Percentiles rank a stretch among this genome's conserved stretches.
Conservation (phyloP, 2,329 filamentous ascomycete genomes). For the Penicillium thymicola region DNA sequence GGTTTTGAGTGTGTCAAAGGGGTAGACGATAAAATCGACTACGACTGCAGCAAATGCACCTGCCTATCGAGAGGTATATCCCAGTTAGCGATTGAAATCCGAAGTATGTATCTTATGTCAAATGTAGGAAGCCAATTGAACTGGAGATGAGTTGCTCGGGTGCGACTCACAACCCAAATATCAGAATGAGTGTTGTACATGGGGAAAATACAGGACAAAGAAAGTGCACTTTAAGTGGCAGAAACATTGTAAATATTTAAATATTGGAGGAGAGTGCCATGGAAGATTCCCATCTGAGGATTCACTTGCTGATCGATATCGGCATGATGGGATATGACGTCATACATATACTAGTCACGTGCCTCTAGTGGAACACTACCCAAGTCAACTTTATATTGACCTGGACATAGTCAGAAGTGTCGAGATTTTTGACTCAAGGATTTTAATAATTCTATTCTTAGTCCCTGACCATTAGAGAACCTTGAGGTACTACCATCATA, state of each 20-base stretch:
- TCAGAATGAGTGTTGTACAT: slow-evolving; percentile 55
- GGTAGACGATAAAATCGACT: slow-evolving; percentile 81
- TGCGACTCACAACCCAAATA: slow-evolving; percentile 53
- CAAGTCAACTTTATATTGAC: not conserved
- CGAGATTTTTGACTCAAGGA: rapidly evolving
- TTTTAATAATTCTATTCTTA: not conserved
- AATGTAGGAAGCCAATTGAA: too few species aligned
- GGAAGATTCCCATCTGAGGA: not conserved
- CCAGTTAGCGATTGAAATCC: not conserved
- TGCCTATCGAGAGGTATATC: slow-evolving; percentile 53
- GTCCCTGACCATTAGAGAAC: not conserved
- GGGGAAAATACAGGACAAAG: not conserved
- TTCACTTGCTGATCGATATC: not conserved
- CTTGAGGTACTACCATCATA: not conserved
- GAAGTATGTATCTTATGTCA: not conserved
- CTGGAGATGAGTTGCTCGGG: not conserved
- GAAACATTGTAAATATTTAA: not conserved
- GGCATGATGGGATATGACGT: slow-evolving; percentile 5
- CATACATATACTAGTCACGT: not conserved
- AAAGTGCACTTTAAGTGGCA: not conserved
- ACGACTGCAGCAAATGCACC: slow-evolving; percentile 82
- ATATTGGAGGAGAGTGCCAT: not conserved
- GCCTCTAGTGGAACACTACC: too few species aligned
- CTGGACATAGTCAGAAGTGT: not conserved
- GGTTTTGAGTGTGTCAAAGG: slow-evolving; percentile 86